A percentile compares a stretch with the other conserved stretches of the same genome.
Conservation (phyloP, 2,329 filamentous ascomycete species). For the Nemania abortiva region DNA sequence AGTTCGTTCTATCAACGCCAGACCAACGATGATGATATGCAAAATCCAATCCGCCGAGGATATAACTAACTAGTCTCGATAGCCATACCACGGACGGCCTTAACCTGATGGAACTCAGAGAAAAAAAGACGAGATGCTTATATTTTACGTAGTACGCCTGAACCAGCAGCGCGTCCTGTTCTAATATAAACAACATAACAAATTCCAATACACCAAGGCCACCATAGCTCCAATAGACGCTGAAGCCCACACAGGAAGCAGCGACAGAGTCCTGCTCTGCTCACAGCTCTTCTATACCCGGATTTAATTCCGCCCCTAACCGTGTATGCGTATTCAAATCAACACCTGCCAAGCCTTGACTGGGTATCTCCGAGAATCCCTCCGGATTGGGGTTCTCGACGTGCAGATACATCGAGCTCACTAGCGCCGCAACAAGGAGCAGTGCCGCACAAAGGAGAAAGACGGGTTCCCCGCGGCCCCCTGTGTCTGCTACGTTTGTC, state of each 20-base stretch:
- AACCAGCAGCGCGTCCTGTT: background rate
- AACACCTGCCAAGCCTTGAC: conserved; percentile 17
- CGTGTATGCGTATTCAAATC: background rate
- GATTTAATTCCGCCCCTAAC: conserved; percentile 24
- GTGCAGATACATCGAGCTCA: conserved; percentile 23
- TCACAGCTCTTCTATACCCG: conserved; percentile 15
- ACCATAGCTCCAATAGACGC: background rate
- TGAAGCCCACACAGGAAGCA: background rate
- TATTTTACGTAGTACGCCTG: background rate
- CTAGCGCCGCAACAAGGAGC: conserved; percentile 43
- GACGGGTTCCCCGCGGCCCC: conserved; percentile 38
- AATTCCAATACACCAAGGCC: background rate
- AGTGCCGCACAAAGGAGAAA: conserved; percentile 45
- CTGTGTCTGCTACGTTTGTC: conserved; percentile 22
- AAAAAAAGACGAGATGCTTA: background rate
- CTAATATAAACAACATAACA: background rate
- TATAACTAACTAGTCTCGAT: background rate
- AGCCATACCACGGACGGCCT: background rate
- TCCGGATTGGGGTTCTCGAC: background rate
- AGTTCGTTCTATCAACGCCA: background rate
- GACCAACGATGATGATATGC: background rate
- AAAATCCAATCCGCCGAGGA: too few species aligned
- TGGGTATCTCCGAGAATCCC: conserved; percentile 30
- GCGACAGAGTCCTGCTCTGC: background rate
- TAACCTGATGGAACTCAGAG: background rate